These are phyloP conservation scores for Babjeviella inositovora DNA, from an alignment of 805 yeast genomes.

Conservation along the genomic window DNA sequence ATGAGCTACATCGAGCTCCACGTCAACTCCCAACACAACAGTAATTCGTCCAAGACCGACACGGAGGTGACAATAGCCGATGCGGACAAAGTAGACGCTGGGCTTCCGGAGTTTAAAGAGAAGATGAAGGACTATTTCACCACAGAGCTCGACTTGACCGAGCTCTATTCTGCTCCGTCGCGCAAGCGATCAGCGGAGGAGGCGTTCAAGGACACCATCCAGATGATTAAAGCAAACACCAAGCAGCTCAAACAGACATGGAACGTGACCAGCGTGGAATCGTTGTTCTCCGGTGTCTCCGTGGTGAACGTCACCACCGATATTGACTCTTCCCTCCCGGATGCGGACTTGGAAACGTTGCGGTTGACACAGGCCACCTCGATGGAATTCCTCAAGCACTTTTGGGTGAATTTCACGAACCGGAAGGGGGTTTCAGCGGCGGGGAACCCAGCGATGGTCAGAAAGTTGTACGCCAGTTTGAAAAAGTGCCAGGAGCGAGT, in stretches of 20 bases:
- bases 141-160: conserved; percentile 8
- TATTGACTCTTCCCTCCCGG: conserved; percentile 15
- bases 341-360: conserved; percentile 26
- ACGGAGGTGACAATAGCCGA: conserved; percentile 10
- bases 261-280: conserved; percentile 10
- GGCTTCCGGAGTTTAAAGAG: conserved; percentile 8
- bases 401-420: conserved; percentile 55
- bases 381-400: conserved; percentile 60
- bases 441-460: conserved; percentile 12
- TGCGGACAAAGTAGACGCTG: conserved; percentile 6
- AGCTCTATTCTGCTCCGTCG: conserved; percentile 7
- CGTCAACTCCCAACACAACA: conserved; percentile 9
- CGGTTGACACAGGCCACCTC: conserved; percentile 56
- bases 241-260: conserved; percentile 34
- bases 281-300: conserved; percentile 10
- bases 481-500: conserved; percentile 29
- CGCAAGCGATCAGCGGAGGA: conserved; percentile 18
- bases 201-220: conserved; percentile 24
- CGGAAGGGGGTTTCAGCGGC: conserved; percentile 15
- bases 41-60: conserved; percentile 10
- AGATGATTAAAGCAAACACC: conserved; percentile 32
- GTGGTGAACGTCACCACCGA: too few relatives aligned
- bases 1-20: conserved; percentile 37
- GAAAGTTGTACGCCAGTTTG: conserved; percentile 29
- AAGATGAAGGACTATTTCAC: conserved; percentile 7